Evolutionary conservation across 192 early-diverging fungal genomes (phyloP).

Genomic region (Phlyctochytrium planicorne): DNA sequence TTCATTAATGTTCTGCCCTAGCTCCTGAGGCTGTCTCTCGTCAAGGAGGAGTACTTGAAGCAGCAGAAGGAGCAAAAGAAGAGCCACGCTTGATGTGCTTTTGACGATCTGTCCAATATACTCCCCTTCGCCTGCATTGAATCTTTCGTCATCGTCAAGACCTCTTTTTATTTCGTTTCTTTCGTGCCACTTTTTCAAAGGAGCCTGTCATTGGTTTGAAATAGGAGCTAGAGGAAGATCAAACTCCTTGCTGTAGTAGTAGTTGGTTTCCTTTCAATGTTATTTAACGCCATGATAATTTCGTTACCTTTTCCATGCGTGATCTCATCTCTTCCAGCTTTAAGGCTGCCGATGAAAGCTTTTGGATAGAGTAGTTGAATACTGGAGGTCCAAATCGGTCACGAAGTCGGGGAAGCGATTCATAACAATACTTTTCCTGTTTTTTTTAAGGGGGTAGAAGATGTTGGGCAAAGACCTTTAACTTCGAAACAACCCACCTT

Average conservation of each 20-base stretch:
- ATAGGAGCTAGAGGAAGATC: too few relatives aligned
- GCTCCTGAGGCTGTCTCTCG: conserved; percentile 28
- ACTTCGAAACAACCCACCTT: too few relatives aligned
- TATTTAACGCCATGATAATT: too few relatives aligned
- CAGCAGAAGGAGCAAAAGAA: conserved; percentile 22
- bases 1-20: neutral
- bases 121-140: too few relatives aligned
- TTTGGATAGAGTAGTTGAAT: conserved; percentile 20
- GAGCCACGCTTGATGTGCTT: too few relatives aligned
- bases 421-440: conserved; percentile 1
- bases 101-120: too few relatives aligned
- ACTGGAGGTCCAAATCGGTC: neutral
- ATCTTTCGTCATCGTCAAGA: neutral
- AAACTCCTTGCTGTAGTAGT: too few relatives aligned
- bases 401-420: neutral
- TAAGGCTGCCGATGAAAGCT: neutral
- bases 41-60: conserved; percentile 20
- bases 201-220: too few relatives aligned
- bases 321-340: neutral
- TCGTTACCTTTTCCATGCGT: conserved; percentile 16
- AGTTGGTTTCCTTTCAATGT: too few relatives aligned
- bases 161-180: neutral
- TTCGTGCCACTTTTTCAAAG: too few relatives aligned
- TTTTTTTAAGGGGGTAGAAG: too few relatives aligned
- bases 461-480: too few relatives aligned